Evolutionary conservation across 2,329 filamentous ascomycete genomes (phyloP).

Genomic region (Claviceps sp.): DNA sequence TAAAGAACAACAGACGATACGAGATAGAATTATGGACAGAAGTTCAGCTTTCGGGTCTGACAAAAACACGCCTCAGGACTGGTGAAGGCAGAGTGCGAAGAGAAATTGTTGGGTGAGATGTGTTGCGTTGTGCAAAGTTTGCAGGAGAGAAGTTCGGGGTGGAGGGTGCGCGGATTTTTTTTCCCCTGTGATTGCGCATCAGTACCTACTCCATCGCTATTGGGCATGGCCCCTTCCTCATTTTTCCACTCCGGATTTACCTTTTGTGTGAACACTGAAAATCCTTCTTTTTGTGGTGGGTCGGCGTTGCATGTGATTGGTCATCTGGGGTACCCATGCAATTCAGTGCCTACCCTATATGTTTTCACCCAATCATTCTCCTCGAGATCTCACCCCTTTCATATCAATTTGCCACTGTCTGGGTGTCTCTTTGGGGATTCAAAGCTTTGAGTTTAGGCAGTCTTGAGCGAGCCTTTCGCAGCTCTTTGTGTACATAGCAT

Average conservation of each 20-base stretch:
- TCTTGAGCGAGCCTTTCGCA: too few species aligned
- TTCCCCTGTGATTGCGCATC: constrained; percentile 5
- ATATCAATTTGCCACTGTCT: too few species aligned
- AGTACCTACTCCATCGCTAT: too few species aligned
- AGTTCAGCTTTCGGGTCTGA: neutral
- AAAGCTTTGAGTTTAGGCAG: too few species aligned
- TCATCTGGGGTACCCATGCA: neutral
- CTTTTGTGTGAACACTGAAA: constrained; percentile 1
- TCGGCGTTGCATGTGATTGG: constrained; percentile 5
- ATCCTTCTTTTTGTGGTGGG: constrained; percentile 1
- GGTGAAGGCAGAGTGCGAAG: constrained; percentile 14
- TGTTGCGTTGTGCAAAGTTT: constrained; percentile 9
- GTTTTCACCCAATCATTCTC: too few species aligned
- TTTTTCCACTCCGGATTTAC: constrained; percentile 1
- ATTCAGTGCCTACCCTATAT: constrained; percentile 2
- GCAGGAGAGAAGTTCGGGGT: constrained; percentile 11
- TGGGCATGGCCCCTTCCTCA: constrained; percentile 7
- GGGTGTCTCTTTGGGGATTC: too few species aligned
- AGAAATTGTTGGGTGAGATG: constrained; percentile 1
- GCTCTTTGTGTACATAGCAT: too few species aligned
- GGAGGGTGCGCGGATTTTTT: constrained; percentile 9
- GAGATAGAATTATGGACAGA: neutral
- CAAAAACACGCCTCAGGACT: constrained; percentile 10
- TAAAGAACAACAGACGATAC: neutral
- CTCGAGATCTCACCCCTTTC: too few species aligned